phyloP scores from a whole-genome alignment of 2,329 filamentous ascomycete species.

The Sarocladium strictum region DNA sequence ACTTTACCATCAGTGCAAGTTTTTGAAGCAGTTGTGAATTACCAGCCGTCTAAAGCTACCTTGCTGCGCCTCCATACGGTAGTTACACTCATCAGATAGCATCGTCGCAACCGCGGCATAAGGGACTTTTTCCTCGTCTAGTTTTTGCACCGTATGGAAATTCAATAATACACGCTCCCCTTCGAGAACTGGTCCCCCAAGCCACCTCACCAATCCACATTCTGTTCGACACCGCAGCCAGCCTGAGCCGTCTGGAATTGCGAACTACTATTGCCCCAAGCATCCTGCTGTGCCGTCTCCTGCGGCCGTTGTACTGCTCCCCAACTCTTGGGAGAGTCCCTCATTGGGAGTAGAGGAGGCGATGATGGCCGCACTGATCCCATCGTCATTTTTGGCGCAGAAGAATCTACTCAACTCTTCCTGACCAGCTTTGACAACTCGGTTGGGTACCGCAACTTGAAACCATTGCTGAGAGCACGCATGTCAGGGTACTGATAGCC shows the following conservation, averaged over 20 bases:
- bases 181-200: not conserved
- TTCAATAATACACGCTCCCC: slow-evolving; percentile 4
- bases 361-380: not conserved
- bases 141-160: not conserved
- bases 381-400: not conserved
- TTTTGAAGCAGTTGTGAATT: not conserved
- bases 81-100: not conserved
- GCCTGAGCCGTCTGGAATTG: no score
- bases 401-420: slow-evolving; percentile 17
- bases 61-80: not conserved
- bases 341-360: not conserved
- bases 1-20: not conserved
- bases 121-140: not conserved
- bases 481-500: slow-evolving; percentile 90
- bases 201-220: not conserved
- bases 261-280: no score
- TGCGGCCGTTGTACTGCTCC: no score
- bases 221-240: not conserved
- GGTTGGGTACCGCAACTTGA: slow-evolving; percentile 73
- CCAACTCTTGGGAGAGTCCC: not conserved
- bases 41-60: slow-evolving; percentile 1
- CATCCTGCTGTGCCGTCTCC: no score
- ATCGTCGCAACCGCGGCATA: not conserved
- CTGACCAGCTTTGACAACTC: slow-evolving; percentile 57
- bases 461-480: slow-evolving; percentile 91